Conservation (phyloP, 345 rosid species). For the Syzygium oleosum region DNA sequence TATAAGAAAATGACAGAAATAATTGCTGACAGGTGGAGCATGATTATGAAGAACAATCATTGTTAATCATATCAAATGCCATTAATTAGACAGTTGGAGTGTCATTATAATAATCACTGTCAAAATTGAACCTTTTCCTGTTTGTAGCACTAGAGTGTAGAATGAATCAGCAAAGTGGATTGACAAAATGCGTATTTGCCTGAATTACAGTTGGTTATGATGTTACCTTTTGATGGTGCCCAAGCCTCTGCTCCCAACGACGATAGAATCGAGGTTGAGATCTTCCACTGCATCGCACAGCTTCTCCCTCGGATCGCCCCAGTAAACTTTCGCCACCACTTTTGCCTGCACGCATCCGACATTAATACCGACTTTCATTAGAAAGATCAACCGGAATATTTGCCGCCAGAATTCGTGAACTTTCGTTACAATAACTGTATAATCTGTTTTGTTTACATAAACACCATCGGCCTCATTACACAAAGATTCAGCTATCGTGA, state of each 20-base stretch:
- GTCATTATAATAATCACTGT: background rate
- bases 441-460: background rate
- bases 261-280: conserved; percentile 36
- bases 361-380: background rate
- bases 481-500: background rate
- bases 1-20: background rate
- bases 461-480: background rate
- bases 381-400: background rate
- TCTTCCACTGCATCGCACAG: conserved; percentile 35
- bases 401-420: background rate
- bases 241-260: conserved; percentile 49
- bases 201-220: background rate
- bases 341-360: conserved; percentile 19
- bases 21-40: background rate
- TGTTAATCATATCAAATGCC: background rate
- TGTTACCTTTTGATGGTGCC: conserved; percentile 39
- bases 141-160: background rate
- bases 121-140: background rate
- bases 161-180: background rate
- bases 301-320: conserved; percentile 62
- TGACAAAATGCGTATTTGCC: background rate
- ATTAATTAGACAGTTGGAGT: background rate
- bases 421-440: background rate
- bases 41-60: background rate
- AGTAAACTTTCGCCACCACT: conserved; percentile 46